These are phyloP conservation scores for Graphiopsis chlorocephala DNA, from an alignment of 2,329 filamentous ascomycete species.

Conservation along the genomic window DNA sequence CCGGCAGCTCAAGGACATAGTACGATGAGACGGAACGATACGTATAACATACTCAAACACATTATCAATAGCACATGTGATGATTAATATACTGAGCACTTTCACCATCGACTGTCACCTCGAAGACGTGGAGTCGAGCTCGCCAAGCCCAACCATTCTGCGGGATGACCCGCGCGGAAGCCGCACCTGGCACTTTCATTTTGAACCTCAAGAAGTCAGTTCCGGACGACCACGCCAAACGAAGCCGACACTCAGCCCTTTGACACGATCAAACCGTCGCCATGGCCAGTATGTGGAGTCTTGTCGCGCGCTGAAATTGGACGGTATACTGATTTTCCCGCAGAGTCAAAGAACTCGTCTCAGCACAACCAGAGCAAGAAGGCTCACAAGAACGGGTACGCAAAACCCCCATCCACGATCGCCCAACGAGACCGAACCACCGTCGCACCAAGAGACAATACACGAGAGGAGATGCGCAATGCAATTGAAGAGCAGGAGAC, in stretches of 20 bases:
- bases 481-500: slow-evolving; percentile 1
- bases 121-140: neutral
- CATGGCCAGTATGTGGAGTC: slow-evolving; percentile 65
- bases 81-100: neutral
- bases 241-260: slow-evolving; percentile 16
- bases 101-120: neutral
- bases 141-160: neutral
- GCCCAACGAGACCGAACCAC: slow-evolving; percentile 9
- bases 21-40: neutral
- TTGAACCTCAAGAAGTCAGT: slow-evolving; percentile 4
- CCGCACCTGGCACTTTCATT: slow-evolving; percentile 4
- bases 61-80: neutral
- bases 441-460: neutral
- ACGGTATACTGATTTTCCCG: slow-evolving; percentile 21
- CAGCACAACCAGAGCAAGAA: slow-evolving; percentile 98
- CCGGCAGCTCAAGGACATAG: neutral
- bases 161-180: neutral
- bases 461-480: neutral
- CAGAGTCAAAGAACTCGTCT: slow-evolving; percentile 99
- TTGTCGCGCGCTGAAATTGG: neutral
- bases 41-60: neutral
- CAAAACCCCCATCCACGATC: slow-evolving; percentile 26
- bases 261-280: slow-evolving; percentile 36
- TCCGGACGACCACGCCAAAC: slow-evolving; percentile 13
- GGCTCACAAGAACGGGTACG: slow-evolving; percentile 98